Conservation (phyloP, 2,329 filamentous ascomycete genomes). For the Penicillium sp. region DNA sequence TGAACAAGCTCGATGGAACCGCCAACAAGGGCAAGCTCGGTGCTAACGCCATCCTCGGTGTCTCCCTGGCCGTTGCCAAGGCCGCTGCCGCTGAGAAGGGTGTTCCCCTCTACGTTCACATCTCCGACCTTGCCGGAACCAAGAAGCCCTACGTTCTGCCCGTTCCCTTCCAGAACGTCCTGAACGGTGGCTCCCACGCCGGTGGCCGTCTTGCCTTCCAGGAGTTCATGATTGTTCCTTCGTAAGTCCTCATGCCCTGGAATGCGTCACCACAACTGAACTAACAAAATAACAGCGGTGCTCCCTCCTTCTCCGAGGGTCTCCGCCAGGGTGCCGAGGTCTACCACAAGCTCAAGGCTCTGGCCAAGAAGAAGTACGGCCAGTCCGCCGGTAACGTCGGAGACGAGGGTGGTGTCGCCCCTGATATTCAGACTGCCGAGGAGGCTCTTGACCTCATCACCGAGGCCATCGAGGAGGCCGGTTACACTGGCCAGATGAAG, state of each 20-base stretch:
- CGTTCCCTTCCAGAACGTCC: conserved; percentile 89
- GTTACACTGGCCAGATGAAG: conserved; percentile 93
- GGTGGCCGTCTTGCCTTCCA: conserved; percentile 94
- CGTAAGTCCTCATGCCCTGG: conserved; percentile 48
- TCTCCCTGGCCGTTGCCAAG: conserved; percentile 80
- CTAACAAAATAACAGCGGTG: conserved; percentile 52
- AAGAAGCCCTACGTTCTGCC: conserved; percentile 90
- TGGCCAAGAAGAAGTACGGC: conserved; percentile 99
- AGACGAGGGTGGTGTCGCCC: conserved; percentile 98
- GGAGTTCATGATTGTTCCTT: conserved; percentile 93
- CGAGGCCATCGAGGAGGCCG: conserved; percentile 87
- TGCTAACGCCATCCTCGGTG: conserved; percentile 84
- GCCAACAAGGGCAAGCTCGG: conserved; percentile 83
- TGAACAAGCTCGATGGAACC: conserved; percentile 79
- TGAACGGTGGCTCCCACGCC: conserved; percentile 93
- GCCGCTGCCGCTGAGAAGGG: conserved; percentile 85
- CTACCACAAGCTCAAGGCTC: conserved; percentile 94
- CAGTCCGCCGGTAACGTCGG: conserved; percentile 98
- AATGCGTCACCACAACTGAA: not conserved
- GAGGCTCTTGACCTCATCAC: conserved; percentile 97
- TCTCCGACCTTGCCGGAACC: conserved; percentile 81
- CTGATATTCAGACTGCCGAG: conserved; percentile 94
- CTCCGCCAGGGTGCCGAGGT: conserved; percentile 96
- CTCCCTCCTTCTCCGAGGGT: conserved; percentile 89
- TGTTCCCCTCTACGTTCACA: conserved; percentile 80